Conservation (phyloP, 768 basidiomycete genomes). For the Rhodotorula toruloides region DNA sequence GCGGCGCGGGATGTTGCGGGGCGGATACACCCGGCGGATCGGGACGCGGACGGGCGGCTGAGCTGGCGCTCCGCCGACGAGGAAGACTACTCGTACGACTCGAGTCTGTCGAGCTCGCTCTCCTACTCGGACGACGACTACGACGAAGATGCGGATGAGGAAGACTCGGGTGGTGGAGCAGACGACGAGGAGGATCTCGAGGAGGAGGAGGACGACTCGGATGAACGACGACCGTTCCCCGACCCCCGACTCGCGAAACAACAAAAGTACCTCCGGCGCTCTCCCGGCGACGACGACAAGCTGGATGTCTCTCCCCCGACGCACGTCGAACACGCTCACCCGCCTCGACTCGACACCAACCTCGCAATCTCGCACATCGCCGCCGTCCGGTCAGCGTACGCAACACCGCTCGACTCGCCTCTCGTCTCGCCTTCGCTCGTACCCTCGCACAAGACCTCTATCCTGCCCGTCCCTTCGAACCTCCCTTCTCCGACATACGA, state of each 20-base stretch:
- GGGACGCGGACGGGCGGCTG: too few relatives aligned
- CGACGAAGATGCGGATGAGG: conserved; percentile 2
- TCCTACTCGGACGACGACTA: conserved; percentile 4
- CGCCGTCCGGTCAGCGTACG: too few relatives aligned
- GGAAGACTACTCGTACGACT: conserved; percentile 3
- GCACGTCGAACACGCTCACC: neutral
- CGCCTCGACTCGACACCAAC: neutral
- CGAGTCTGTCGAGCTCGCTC: conserved; percentile 6
- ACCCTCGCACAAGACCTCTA: neutral
- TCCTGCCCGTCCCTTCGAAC: neutral
- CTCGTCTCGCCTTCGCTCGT: neutral
- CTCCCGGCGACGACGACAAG: conserved; percentile 4
- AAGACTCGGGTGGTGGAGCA: too few relatives aligned
- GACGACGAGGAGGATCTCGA: neutral
- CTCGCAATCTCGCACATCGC: neutral
- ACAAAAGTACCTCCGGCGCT: conserved; percentile 8
- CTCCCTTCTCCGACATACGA: neutral
- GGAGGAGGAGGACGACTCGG: neutral
- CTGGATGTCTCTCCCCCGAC: neutral
- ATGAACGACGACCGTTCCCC: conserved; percentile 11
- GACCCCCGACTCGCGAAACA: neutral
- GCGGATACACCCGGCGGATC: neutral
- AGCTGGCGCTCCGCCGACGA: neutral
- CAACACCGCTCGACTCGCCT: neutral
- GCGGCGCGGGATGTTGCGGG: neutral